Evolutionary conservation across 192 early-diverging fungal genomes (phyloP).

Genomic region (Entomortierella chlamydospora): DNA sequence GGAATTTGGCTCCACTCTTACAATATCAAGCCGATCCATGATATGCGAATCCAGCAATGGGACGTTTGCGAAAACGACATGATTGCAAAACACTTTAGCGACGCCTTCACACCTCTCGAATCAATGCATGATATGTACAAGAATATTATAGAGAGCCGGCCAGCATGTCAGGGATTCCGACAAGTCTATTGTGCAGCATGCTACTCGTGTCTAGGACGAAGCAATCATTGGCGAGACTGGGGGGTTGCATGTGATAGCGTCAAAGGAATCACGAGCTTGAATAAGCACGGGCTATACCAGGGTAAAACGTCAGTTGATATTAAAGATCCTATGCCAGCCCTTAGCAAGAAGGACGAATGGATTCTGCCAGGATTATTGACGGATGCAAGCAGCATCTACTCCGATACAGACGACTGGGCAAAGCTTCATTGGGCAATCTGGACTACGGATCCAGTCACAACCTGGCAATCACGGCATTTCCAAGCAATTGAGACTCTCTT

Average conservation of each 20-base stretch:
- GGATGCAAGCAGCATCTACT: slow-evolving; percentile 63
- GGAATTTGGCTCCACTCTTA: slow-evolving; percentile 72
- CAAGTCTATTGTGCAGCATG: slow-evolving; percentile 64
- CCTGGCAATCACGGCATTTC: slow-evolving; percentile 66
- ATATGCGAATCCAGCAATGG: slow-evolving; percentile 68
- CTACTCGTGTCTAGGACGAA: slow-evolving; percentile 64
- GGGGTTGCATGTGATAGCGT: slow-evolving; percentile 63
- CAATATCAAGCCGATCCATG: slow-evolving; percentile 69
- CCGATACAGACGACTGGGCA: slow-evolving; percentile 66
- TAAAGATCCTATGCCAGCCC: slow-evolving; percentile 41
- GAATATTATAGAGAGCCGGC: slow-evolving; percentile 56
- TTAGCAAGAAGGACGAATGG: slow-evolving; percentile 62
- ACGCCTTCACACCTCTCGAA: slow-evolving; percentile 49
- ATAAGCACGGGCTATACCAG: slow-evolving; percentile 27
- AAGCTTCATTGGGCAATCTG: slow-evolving; percentile 69
- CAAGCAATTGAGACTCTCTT: slow-evolving; percentile 67
- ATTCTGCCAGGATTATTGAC: slow-evolving; percentile 63
- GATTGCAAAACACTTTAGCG: slow-evolving; percentile 72
- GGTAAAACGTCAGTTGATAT: slow-evolving; percentile 22
- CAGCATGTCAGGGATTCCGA: slow-evolving; percentile 65
- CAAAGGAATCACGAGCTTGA: slow-evolving; percentile 64
- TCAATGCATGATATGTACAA: slow-evolving; percentile 69
- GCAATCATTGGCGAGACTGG: slow-evolving; percentile 66
- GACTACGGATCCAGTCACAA: slow-evolving; percentile 64
- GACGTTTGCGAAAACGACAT: slow-evolving; percentile 73